Base-by-base conservation (phyloP, 352 stramenopile genomes). In the Halophytophthora batemanensis region DNA sequence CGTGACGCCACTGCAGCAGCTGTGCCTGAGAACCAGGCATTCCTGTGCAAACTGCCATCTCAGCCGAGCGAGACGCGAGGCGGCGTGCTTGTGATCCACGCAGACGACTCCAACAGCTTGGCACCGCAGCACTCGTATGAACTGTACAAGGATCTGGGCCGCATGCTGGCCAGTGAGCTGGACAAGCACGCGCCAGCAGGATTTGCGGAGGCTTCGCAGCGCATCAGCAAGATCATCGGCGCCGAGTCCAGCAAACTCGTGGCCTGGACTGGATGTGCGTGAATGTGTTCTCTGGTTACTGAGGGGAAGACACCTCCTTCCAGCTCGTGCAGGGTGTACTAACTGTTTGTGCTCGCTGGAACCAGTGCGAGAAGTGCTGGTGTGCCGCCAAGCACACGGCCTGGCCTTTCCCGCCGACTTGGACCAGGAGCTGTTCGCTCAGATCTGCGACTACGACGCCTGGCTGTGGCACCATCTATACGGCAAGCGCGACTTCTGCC, bases 381-480 rank as follows among this genome's bases (percentile, higher is more conserved):
- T 86, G 34, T 89, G 77, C 17, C 70, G 65, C 19, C 60, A 70
- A n/a, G 72, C 82, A 15, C 80, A 93, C 43, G 73, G 69, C 7
- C 40, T 91, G 3, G 43, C 70, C 1, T 69, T 89, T 46, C 80
- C 82, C 1, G 57, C 72, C 8, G 80, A 78, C 2, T 48, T 91
- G 17, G 62, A 74, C 35, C 33, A 70, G 11, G 72, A 85, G 38
- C 64, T 90, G 13, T 90, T 89, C 29, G 50, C 62, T 4, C 69
- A 82, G 37, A 74, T 90, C 22, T 66, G 74, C 46, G 64, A 85
- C 19, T 77, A 83, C 13, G 79, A 90, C 38, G 80, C 74, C 6
- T 90, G 78, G 80, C 47, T 91, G 39, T 93, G 78, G 82, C 71
- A 89, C 34, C 74, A 71, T 8, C 53, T 90, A 13, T 91, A 91